Base-by-base conservation (phyloP, 2,329 filamentous ascomycete species). In the Huntiella abstrusa region DNA sequence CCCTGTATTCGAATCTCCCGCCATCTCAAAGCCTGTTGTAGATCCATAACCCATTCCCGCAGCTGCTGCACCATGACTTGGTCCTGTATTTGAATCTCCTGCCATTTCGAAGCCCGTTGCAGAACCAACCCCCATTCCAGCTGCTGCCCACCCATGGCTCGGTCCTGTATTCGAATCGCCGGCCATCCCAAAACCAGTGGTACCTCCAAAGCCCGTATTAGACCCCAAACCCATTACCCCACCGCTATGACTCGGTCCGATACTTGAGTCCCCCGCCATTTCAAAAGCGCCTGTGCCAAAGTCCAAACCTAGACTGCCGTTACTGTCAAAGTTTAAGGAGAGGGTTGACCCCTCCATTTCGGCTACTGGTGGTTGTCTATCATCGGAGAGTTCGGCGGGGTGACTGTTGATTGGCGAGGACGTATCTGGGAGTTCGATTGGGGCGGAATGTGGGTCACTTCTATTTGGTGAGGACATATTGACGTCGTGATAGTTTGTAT, bases 291-390 rank as follows among this genome's bases (percentile, higher is more conserved):
- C 8, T 28, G 22, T 28, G 4, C 45, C 38, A 33, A 46, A 46
- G 19, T 46, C 45, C 13, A 46, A 15, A 35, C 37, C 37, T 37
- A 46, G 22, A 10, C 37, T 37, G 10, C 28, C 22, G 37, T 41
- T 36, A 13, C 37, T 41, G n/a, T 39, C 44, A 34, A 46, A 46
- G 36, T 41, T 28, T 33, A 46, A 13, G 15, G 11, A 33, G 11
- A 42, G 39, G 16, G 38, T 19, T 6, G 15, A 15, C 17, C 16
- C 17, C 16, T 40, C 22, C 22, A 28, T 22, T 17, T 16, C 22
- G 8, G 38, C 22, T 19, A 40, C 38, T 40, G 4, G 16, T 12
- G 22, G 17, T 12, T 16, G 38, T 40, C 16, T 22, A 17, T 40
- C 22, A 19, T 40, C 15, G 4, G 15, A 22, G 17, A 40, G 38